Conservation (phyloP, 306 rosid species). For the Cicer judaicum region DNA sequence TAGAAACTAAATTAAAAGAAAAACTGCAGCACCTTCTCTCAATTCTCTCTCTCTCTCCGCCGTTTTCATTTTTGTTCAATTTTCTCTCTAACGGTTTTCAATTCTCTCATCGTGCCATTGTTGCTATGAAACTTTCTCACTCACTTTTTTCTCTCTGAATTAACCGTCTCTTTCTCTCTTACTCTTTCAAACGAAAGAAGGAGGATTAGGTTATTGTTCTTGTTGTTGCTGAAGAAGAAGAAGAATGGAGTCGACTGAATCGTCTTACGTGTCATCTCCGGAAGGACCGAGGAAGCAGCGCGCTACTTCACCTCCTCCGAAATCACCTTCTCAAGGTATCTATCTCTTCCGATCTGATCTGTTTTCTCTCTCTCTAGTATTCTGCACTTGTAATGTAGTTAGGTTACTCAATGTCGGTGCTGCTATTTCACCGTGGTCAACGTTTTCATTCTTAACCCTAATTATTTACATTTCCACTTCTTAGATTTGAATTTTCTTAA, state of each 20-base stretch:
- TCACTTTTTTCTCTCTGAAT: conserved; percentile 41
- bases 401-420: conserved; percentile 37
- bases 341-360: conserved; percentile 69
- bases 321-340: conserved; percentile 76
- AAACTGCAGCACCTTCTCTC: conserved; percentile 27
- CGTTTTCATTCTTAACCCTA: conserved; percentile 46
- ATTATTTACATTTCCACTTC: conserved; percentile 28
- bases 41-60: neutral
- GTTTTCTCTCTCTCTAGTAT: conserved; percentile 12
- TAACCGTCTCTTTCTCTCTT: conserved; percentile 37
- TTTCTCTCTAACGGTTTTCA: conserved; percentile 3
- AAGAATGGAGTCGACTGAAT: conserved; percentile 90
- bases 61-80: neutral
- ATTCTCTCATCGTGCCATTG: conserved; percentile 27
- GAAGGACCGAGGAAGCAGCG: conserved; percentile 79
- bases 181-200: conserved; percentile 40
- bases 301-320: conserved; percentile 73
- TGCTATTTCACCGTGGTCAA: conserved; percentile 43
- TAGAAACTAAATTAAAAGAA: conserved; percentile 20
- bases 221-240: neutral
- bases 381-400: conserved; percentile 32
- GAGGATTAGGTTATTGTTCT: conserved; percentile 41
- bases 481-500: conserved; percentile 33
- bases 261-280: conserved; percentile 91
- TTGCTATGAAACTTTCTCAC: conserved; percentile 27